Evolutionary conservation across 495 filamentous ascomycete genomes (phyloP), one percentile per base, ranked within the genome.

Genomic region (Amphirosellinia nigrospora): DNA sequence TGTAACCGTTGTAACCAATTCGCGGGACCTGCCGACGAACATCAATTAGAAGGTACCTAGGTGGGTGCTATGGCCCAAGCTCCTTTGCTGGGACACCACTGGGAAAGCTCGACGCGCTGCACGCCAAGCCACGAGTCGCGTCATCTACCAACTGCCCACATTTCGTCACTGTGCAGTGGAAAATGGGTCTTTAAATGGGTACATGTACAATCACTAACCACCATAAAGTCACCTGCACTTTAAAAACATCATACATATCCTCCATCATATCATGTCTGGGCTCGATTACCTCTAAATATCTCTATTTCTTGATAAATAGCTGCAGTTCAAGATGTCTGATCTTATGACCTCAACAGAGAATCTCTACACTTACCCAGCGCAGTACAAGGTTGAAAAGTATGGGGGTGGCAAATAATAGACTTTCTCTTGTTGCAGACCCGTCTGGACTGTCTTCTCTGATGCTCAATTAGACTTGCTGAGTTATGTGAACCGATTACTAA

Each of bases 101-200:
- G 48, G 9, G 48, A 23, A 36, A 58, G 55, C 55, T 58, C 30
- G 55, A 58, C 55, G 55, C 55, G 55, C 50, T 10, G 26, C 3
- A 53, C 26, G 23, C 30, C 55, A 58, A 58, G 55, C 55, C 19
- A 58, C 36, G n/a, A 5, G 41, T 61, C 58, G 58, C 58, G 58
- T 61, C 58, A 61, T 41, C 16, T 21, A 3, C 15, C 16, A 61
- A 61, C 36, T 61, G 58, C 58, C 58, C 58, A 61, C 34, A 61
- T 61, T 61, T 61, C 58, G 58, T 61, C 58, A 61, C 11, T 28
- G 58, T 21, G 58, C 36, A 36, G 28, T 34, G 4, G 52, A 4
- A n/a, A 5, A 55, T 16, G 28, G 48, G 48, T 52, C 23, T 43
- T 43, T 16, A 43, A 15, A 2, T 43, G n/a, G n/a, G n/a, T n/a